Evolutionary conservation across 2,329 filamentous ascomycete genomes (phyloP), one percentile per base, ranked within the genome.

Genomic region (Venturia carpophila): DNA sequence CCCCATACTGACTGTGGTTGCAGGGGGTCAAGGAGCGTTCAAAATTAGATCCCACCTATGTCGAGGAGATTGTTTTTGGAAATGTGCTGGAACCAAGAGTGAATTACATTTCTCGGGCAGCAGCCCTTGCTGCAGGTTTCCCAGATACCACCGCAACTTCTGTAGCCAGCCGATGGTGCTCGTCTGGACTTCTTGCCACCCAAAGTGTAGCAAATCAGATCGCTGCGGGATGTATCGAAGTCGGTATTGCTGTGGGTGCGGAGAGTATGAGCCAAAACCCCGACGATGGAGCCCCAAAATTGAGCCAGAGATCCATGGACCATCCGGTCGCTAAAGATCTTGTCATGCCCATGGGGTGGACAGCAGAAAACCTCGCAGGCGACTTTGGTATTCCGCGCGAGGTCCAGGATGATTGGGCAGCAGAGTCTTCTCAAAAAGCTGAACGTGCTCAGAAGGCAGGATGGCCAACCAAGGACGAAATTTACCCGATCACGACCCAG

Each of bases 201-300:
- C 89, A 94, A 67, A 92, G 97, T 75, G 88, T 97, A 72, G 93
- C 92, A 70, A 96, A 97, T 80, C 90, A 91, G 71, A 95, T 99
- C 79, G 86, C 85, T 73, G 76, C 86, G 5, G 94, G 92, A 72
- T 95, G 96, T 89, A 97, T 97, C 73, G 93, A 97, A 69, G 79
- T 97, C 68, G 94, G 94, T 71, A 86, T 97, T 70, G 94, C 92
- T 70, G 92, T 92, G n/a, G 94, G 94, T 73, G 92, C 96, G 30
- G 94, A 99, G 86, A 94, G 90, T 81, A 99, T 99, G 94, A 90
- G 86, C 73, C 83, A 83, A 66, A 86, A 83, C 63, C 78, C 96
- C 67, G 84, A 80, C 70, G 83, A 87, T 1, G 87, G 83, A 5
- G 76, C 78, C 1, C 82, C 83, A 11, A 90, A 97, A 74, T 97